phyloP scores from a whole-genome alignment of 2,329 filamentous ascomycete genomes.

The Zalaria obscura region DNA sequence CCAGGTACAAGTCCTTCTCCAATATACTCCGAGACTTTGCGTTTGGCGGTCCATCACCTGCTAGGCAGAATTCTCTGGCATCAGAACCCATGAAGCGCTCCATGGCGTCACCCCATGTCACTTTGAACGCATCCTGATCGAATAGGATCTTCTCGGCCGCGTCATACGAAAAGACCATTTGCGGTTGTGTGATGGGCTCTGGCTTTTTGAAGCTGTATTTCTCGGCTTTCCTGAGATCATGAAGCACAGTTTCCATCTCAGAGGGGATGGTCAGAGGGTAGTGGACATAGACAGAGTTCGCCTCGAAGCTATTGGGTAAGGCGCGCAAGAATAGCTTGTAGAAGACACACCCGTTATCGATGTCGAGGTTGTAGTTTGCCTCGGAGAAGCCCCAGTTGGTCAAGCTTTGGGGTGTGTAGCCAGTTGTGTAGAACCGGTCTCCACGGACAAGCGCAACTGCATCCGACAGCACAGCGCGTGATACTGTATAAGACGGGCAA shows the following conservation, averaged over 20 bases:
- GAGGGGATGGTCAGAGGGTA: conserved; percentile 34
- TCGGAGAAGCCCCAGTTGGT: conserved; percentile 34
- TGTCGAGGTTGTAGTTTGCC: conserved; percentile 25
- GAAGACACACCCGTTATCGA: conserved; percentile 35
- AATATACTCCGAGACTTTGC: conserved; percentile 29
- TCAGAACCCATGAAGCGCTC: conserved; percentile 29
- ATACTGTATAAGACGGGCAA: conserved; percentile 38
- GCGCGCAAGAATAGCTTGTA: conserved; percentile 38
- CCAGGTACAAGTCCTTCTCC: conserved; percentile 26
- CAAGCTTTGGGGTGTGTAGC: conserved; percentile 19
- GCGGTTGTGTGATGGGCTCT: conserved; percentile 16
- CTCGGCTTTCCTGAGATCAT: conserved; percentile 23
- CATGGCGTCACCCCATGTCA: conserved; percentile 32
- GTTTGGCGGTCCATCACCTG: conserved; percentile 28
- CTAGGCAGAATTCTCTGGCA: conserved; percentile 33
- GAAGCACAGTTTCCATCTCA: conserved; percentile 30
- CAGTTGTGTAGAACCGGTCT: conserved; percentile 43
- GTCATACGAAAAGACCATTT: conserved; percentile 29
- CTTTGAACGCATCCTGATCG: conserved; percentile 29
- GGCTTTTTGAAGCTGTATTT: conserved; percentile 25
- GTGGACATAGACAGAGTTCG: conserved; percentile 35
- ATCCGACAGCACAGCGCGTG: conserved; percentile 44
- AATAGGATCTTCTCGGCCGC: conserved; percentile 28
- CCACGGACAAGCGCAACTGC: conserved; percentile 44
- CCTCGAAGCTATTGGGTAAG: conserved; percentile 34